Evolutionary conservation across 2,329 filamentous ascomycete genomes (phyloP).

Genomic region (Tothia fuscella): DNA sequence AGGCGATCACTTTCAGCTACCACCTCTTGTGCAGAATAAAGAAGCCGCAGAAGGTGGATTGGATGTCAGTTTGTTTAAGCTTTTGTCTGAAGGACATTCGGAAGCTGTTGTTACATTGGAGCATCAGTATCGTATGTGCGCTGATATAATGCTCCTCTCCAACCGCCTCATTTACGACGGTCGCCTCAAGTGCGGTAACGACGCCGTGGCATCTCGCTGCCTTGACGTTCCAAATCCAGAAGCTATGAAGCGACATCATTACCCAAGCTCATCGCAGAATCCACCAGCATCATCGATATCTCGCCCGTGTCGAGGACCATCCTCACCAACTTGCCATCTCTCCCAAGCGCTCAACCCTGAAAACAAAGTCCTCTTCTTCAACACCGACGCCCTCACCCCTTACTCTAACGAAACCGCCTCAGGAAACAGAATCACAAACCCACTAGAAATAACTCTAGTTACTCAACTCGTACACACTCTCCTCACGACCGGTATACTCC

Average conservation of each 20-base stretch:
- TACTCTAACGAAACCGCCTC: slow-evolving; percentile 58
- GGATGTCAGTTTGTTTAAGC: slow-evolving; percentile 87
- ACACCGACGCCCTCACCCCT: slow-evolving; percentile 65
- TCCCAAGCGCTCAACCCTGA: slow-evolving; percentile 56
- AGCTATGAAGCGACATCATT: slow-evolving; percentile 39
- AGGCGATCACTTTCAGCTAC: slow-evolving; percentile 91
- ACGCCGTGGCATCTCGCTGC: slow-evolving; percentile 56
- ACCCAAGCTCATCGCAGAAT: slow-evolving; percentile 19
- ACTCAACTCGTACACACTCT: slow-evolving; percentile 71
- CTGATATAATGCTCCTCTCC: slow-evolving; percentile 88
- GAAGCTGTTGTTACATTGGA: slow-evolving; percentile 81
- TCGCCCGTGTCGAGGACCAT: slow-evolving; percentile 33
- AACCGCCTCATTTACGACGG: slow-evolving; percentile 92
- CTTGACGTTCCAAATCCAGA: slow-evolving; percentile 51
- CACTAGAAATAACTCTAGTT: slow-evolving; percentile 65
- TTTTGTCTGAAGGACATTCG: slow-evolving; percentile 80
- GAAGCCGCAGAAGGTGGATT: slow-evolving; percentile 75
- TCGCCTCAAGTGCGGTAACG: slow-evolving; percentile 75
- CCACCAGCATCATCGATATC: slow-evolving; percentile 17
- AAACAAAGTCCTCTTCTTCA: slow-evolving; percentile 72
- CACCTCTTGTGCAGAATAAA: slow-evolving; percentile 86
- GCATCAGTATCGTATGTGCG: slow-evolving; percentile 97
- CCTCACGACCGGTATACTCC: slow-evolving; percentile 60
- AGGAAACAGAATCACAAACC: slow-evolving; percentile 80
- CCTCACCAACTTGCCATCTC: slow-evolving; percentile 56